Conservation (phyloP, 495 filamentous ascomycete species). For the Aspergillus homomorphus region DNA sequence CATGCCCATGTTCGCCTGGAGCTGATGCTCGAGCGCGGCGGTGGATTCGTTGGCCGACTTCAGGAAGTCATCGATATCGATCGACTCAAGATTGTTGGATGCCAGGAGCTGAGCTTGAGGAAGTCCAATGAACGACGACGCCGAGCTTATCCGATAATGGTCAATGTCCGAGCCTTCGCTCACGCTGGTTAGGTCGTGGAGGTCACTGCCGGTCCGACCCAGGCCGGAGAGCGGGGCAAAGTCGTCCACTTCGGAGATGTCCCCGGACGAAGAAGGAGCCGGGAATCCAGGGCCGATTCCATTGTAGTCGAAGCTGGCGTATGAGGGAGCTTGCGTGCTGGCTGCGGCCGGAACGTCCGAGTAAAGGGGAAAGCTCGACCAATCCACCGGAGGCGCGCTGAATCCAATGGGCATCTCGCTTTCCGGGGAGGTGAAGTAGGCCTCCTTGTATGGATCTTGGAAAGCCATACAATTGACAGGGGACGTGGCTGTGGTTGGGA, state of each 20-base stretch:
- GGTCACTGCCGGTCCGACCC: slow-evolving; percentile 30
- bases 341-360: slow-evolving; percentile 57
- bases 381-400: slow-evolving; percentile 64
- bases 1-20: slow-evolving; percentile 44
- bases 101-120: slow-evolving; percentile 50
- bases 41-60: slow-evolving; percentile 48
- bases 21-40: slow-evolving; percentile 45
- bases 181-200: slow-evolving; percentile 47
- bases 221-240: slow-evolving; percentile 40
- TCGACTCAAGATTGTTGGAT: slow-evolving; percentile 52
- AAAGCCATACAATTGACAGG: slow-evolving; percentile 43
- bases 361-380: slow-evolving; percentile 68
- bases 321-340: slow-evolving; percentile 69
- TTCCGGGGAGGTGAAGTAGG: slow-evolving; percentile 51
- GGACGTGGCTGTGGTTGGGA: slow-evolving; percentile 35
- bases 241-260: slow-evolving; percentile 74
- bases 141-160: slow-evolving; percentile 50
- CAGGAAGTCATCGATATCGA: slow-evolving; percentile 64
- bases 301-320: slow-evolving; percentile 62
- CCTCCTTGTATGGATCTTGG: slow-evolving; percentile 43
- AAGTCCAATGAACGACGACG: slow-evolving; percentile 53
- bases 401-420: slow-evolving; percentile 63
- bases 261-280: slow-evolving; percentile 69
- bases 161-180: slow-evolving; percentile 56
- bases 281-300: slow-evolving; percentile 47